These are phyloP conservation scores for Agaricus sinodeliciosus DNA, from an alignment of 768 basidiomycete genomes.

Conservation along the genomic window DNA sequence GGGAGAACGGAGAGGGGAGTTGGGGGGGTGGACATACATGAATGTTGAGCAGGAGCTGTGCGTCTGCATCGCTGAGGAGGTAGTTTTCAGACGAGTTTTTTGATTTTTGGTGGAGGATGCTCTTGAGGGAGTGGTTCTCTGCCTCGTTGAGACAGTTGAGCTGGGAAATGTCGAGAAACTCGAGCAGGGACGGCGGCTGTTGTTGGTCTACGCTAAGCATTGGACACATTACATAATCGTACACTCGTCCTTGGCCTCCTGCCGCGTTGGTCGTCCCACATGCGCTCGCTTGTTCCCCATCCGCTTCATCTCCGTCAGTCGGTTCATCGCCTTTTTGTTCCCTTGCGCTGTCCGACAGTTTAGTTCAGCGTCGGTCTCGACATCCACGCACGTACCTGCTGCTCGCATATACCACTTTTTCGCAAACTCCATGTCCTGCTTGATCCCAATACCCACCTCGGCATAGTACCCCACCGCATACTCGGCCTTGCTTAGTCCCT, in stretches of 20 bases:
- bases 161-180: constrained; percentile 53
- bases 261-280: constrained; percentile 81
- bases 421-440: constrained; percentile 91
- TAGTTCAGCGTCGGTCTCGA: background rate
- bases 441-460: constrained; percentile 95
- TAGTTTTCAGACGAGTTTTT: constrained; percentile 37
- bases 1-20: background rate
- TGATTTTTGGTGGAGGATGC: constrained; percentile 37
- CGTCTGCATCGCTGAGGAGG: constrained; percentile 66
- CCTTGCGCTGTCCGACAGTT: constrained; percentile 65
- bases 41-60: constrained; percentile 63
- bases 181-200: constrained; percentile 40
- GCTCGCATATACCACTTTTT: constrained; percentile 99
- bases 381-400: constrained; percentile 58
- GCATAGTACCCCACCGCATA: constrained; percentile 99
- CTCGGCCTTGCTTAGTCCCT: constrained; percentile 93
- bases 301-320: constrained; percentile 93
- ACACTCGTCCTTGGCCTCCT: constrained; percentile 93
- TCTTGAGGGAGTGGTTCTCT: constrained; percentile 39
- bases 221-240: constrained; percentile 41
- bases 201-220: background rate
- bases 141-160: constrained; percentile 69
- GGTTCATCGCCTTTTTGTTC: constrained; percentile 96
- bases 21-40: constrained; percentile 36
- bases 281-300: constrained; percentile 74